These are phyloP conservation scores for Thyridium curvatum DNA, from an alignment of 2,329 filamentous ascomycete species.

Conservation along the genomic window DNA sequence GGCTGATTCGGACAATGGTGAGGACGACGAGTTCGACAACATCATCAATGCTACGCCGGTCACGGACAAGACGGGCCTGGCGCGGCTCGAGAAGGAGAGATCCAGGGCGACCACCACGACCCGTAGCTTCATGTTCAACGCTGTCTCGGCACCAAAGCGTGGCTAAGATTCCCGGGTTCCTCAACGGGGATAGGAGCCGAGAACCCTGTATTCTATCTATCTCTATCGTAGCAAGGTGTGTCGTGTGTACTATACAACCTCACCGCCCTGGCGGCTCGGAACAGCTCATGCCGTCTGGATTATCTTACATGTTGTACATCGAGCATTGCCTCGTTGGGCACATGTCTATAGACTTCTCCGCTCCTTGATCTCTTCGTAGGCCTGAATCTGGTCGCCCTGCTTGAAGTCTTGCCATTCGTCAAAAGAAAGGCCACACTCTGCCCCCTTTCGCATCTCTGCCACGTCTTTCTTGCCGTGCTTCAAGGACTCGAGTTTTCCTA, in stretches of 20 bases:
- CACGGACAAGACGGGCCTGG: conserved; percentile 72
- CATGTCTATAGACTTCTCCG: conserved; percentile 50
- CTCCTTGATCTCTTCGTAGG: conserved; percentile 73
- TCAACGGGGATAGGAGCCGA: conserved; percentile 30
- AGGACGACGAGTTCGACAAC: conserved; percentile 80
- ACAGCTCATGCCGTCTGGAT: too few relatives aligned
- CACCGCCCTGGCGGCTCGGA: neutral
- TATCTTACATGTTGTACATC: neutral
- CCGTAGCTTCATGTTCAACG: conserved; percentile 43
- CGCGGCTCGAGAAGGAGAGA: conserved; percentile 50
- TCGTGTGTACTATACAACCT: too few relatives aligned
- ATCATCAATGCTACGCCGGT: conserved; percentile 89
- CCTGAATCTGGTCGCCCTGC: conserved; percentile 80
- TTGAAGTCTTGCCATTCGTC: conserved; percentile 72
- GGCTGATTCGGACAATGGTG: conserved; percentile 65
- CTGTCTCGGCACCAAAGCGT: conserved; percentile 41
- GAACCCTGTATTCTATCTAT: too few relatives aligned
- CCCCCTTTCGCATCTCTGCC: conserved; percentile 80
- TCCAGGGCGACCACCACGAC: conserved; percentile 39
- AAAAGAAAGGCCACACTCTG: conserved; percentile 89
- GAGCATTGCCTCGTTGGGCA: neutral
- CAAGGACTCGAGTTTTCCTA: conserved; percentile 73
- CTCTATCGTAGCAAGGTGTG: neutral
- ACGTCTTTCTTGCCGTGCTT: conserved; percentile 94
- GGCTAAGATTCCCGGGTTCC: too few relatives aligned